Conservation (phyloP, 305 asterid genomes). For the Plantago rigida region DNA sequence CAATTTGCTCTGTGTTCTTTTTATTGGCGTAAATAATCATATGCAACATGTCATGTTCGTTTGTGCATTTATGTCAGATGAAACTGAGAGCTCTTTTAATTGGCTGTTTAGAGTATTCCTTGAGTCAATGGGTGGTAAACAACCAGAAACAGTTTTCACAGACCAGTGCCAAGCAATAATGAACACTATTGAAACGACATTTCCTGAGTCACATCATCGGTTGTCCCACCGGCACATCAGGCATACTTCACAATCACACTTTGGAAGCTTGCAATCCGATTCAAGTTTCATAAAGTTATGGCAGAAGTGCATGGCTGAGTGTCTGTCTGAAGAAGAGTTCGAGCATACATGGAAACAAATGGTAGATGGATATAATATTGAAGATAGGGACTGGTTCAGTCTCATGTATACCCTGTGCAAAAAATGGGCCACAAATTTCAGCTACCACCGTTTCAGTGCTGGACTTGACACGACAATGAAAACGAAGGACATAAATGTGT, state of each 20-base stretch:
- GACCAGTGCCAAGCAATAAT: constrained; percentile 6
- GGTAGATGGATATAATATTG: not conserved
- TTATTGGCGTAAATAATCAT: constrained; percentile 9
- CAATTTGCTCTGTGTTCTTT: constrained; percentile 1
- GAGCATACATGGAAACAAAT: not conserved
- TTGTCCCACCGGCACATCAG: constrained; percentile 6
- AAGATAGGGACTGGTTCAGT: not conserved
- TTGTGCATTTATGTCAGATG: not conserved
- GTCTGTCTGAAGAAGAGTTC: not conserved
- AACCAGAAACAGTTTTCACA: not conserved
- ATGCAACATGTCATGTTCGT: not conserved
- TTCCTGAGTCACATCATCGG: not conserved
- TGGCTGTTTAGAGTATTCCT: not conserved
- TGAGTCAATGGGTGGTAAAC: constrained; percentile 1
- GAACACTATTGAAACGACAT: constrained; percentile 3
- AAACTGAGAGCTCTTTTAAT: not conserved
- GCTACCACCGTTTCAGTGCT: not conserved
- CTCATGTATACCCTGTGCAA: not conserved
- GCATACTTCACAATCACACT: not conserved
- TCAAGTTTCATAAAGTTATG: not conserved
- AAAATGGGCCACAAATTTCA: not conserved
- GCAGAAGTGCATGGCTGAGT: not conserved
- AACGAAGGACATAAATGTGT: not conserved
- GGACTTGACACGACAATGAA: not conserved
- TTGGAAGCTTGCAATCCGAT: not conserved